Base-by-base conservation (phyloP, 352 stramenopile genomes). In the Globisporangium cylindrosporum region DNA sequence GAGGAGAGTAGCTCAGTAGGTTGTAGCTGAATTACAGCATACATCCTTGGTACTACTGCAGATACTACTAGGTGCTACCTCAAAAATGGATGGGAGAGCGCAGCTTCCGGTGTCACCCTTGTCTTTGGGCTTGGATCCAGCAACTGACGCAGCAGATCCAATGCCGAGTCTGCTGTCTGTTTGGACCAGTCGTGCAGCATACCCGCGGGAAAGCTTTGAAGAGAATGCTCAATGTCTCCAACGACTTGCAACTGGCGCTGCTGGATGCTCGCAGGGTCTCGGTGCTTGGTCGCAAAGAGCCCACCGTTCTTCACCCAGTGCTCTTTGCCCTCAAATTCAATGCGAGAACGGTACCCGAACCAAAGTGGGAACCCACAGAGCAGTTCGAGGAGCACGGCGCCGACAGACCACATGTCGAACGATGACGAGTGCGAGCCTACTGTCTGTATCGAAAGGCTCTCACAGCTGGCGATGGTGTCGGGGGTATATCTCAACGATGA, bases 331-430 rank as follows among this genome's bases (percentile, higher is more conserved):
- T 24, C 15, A n/a, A 62, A 20, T 20, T 51, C 56, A 6, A 62
- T n/a, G 29, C 32, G 56, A 48, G 56, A 62, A 3, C 56, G 56
- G 6, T 62, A 62, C 29, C 56, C 56, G 29, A 62, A 49, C 56
- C 56, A 62, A 3, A 62, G 9, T 1, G 56, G 56, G 38, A 62
- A 62, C 7, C 56, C 56, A 18, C 56, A 22, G 14, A 62, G 56
- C 20, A 62, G 38, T 34, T 62, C 32, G 7, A 62, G 56, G 29
- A 62, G 29, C 34, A 62, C 56, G 2, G 32, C 56, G 32, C 56
- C 56, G 29, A 62, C 56, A 22, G 56, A 62, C 56, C 56, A 59
- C 54, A 59, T 8, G 5, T 59, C 25, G 54, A 38, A 59, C 54
- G 25, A 41, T 25, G 54, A 34, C 4, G 43, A 51, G 43, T 51